phyloP scores from a whole-genome alignment of 768 basidiomycete species.

The Galerina sulciceps region DNA sequence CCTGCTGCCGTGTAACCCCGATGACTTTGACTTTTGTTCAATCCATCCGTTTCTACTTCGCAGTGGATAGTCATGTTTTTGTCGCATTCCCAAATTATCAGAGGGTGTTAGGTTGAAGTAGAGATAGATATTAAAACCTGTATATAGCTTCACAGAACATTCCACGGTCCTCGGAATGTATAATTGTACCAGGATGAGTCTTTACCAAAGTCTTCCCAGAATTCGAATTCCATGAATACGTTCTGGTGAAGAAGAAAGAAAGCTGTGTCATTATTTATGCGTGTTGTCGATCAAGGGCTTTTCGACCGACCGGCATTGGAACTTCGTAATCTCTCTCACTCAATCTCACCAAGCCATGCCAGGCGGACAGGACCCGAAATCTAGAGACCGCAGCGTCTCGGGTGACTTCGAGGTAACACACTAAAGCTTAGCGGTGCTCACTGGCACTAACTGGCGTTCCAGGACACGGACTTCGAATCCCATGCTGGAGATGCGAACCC shows the following conservation, averaged over 20 bases:
- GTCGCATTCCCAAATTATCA: too few relatives aligned
- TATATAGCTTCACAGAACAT: too few relatives aligned
- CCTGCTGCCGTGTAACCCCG: too few relatives aligned
- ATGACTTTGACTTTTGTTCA: too few relatives aligned
- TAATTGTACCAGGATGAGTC: too few relatives aligned
- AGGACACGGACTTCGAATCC: slow-evolving; percentile 77
- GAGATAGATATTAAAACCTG: too few relatives aligned
- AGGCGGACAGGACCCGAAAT: slow-evolving; percentile 41
- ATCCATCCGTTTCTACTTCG: too few relatives aligned
- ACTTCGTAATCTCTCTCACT: slow-evolving; percentile 50
- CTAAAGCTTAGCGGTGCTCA: background rate
- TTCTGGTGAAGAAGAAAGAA: background rate
- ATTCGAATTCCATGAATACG: too few relatives aligned
- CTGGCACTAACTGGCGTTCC: slow-evolving; percentile 1
- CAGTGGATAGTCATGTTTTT: too few relatives aligned
- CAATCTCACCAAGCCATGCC: slow-evolving; percentile 52
- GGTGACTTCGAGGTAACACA: slow-evolving; percentile 57
- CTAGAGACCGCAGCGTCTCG: slow-evolving; percentile 66
- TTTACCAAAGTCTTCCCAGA: too few relatives aligned
- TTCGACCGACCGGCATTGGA: slow-evolving; percentile 16
- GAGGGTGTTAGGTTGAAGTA: too few relatives aligned
- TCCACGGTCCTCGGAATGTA: too few relatives aligned
- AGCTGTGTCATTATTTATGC: slow-evolving; percentile 20
- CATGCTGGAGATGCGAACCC: slow-evolving; percentile 43
- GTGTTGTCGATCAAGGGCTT: slow-evolving; percentile 20